Conservation (phyloP, 192 early-diverging fungal genomes). For the Mortierella claussenii region DNA sequence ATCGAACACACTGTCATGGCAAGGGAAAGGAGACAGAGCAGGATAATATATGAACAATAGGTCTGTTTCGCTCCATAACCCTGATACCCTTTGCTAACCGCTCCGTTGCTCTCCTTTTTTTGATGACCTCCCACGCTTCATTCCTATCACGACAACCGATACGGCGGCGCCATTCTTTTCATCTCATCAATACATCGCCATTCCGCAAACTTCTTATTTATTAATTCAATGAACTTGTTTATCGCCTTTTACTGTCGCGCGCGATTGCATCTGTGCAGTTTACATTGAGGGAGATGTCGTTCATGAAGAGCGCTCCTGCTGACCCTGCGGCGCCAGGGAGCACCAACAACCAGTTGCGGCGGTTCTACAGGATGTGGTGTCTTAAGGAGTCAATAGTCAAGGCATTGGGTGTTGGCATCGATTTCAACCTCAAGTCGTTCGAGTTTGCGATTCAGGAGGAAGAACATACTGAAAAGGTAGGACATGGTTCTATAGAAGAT, state of each 20-base stretch:
- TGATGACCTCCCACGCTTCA: background rate
- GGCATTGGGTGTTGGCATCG: conserved; percentile 65
- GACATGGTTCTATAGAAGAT: background rate
- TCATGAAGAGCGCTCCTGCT: conserved; percentile 23
- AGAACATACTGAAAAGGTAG: conserved; percentile 22
- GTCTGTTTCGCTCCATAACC: background rate
- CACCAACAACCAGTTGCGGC: conserved; percentile 30
- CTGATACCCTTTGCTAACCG: background rate
- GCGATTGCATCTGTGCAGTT: conserved; percentile 2
- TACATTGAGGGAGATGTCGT: conserved; percentile 26
- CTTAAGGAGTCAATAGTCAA: conserved; percentile 70
- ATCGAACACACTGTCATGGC: background rate
- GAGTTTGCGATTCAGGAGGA: conserved; percentile 54
- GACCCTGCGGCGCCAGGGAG: conserved; percentile 6
- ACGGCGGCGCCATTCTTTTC: background rate
- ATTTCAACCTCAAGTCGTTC: conserved; percentile 56
- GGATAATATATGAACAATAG: background rate
- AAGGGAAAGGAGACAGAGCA: background rate
- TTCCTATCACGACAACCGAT: too few species aligned
- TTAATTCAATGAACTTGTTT: background rate
- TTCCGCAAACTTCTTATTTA: background rate
- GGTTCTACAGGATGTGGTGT: conserved; percentile 65
- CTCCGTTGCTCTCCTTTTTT: background rate
- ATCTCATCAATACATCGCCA: background rate
- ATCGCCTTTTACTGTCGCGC: background rate